Conservation (phyloP, 2,329 filamentous ascomycete genomes). For the Botrytis fabae region DNA sequence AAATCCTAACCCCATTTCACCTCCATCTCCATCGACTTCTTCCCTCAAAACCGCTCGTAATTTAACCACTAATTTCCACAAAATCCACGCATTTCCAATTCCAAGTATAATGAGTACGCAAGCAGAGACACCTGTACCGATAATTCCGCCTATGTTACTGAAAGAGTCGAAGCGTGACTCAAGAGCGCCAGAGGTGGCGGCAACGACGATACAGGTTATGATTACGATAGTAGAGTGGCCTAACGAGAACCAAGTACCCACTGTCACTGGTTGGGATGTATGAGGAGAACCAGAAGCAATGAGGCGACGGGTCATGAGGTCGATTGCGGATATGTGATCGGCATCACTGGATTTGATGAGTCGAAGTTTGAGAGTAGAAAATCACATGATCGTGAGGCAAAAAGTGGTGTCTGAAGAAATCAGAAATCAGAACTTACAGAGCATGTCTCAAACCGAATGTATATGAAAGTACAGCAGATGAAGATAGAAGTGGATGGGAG, state of each 20-base stretch:
- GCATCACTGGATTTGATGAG: conserved; percentile 57
- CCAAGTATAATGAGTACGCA: conserved; percentile 81
- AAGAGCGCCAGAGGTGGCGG: conserved; percentile 83
- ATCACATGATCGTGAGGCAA: background rate
- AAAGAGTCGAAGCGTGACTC: conserved; percentile 80
- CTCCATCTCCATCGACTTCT: conserved; percentile 33
- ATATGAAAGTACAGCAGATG: conserved; percentile 81
- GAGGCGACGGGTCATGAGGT: conserved; percentile 88
- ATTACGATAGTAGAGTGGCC: conserved; percentile 94
- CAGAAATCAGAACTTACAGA: conserved; percentile 46
- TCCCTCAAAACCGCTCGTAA: conserved; percentile 61
- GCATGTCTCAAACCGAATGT: conserved; percentile 89
- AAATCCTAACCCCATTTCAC: conserved; percentile 55
- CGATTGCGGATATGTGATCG: conserved; percentile 88
- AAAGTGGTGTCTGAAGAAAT: background rate
- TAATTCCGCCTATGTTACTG: conserved; percentile 77
- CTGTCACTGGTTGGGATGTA: conserved; percentile 76
- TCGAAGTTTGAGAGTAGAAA: background rate
- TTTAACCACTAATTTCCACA: conserved; percentile 72
- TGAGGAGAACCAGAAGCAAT: conserved; percentile 58
- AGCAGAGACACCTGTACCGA: conserved; percentile 85
- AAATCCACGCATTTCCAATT: conserved; percentile 80
- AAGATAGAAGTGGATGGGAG: conserved; percentile 62
- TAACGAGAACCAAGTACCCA: conserved; percentile 91
- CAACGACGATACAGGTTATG: conserved; percentile 86